These are phyloP conservation scores for Physcomitrium patens DNA, from an alignment of 225 moss, liverwort and hornwort genomes.

Conservation along the genomic window DNA sequence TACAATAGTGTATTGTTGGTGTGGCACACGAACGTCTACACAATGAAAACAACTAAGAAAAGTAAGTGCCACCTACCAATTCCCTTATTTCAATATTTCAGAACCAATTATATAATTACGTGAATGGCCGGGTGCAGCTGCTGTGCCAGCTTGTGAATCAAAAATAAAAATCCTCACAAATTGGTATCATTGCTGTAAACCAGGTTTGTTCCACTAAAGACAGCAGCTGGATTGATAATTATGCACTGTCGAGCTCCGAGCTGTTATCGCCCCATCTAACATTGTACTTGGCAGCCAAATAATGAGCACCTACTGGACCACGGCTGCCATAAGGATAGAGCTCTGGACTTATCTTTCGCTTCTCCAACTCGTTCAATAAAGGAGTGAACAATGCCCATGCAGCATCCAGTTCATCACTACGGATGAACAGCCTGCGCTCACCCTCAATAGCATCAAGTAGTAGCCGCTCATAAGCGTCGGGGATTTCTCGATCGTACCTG, in stretches of 20 bases:
- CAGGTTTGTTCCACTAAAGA: not conserved
- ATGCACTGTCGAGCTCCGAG: conserved; percentile 35
- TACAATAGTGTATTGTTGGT: too few relatives aligned
- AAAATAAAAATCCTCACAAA: not conserved
- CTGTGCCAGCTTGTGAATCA: not conserved
- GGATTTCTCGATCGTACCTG: conserved; percentile 80
- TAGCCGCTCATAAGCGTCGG: conserved; percentile 83
- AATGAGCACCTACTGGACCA: conserved; percentile 77
- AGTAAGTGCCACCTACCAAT: too few relatives aligned
- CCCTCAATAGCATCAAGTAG: conserved; percentile 85
- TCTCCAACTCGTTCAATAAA: conserved; percentile 68
- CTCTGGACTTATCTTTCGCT: conserved; percentile 66
- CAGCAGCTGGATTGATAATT: not conserved
- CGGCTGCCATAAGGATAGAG: conserved; percentile 86
- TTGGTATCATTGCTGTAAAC: conserved; percentile 11
- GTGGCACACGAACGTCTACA: too few relatives aligned
- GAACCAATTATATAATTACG: too few relatives aligned
- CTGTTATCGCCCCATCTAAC: conserved; percentile 81
- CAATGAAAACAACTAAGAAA: too few relatives aligned
- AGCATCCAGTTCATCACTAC: conserved; percentile 86
- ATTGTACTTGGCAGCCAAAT: conserved; percentile 82
- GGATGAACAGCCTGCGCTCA: conserved; percentile 75
- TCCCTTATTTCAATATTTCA: too few relatives aligned
- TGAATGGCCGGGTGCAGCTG: too few relatives aligned
- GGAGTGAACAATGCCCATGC: conserved; percentile 85